Conservation (phyloP, 106 monocot genomes). For the Acorus calamus region DNA sequence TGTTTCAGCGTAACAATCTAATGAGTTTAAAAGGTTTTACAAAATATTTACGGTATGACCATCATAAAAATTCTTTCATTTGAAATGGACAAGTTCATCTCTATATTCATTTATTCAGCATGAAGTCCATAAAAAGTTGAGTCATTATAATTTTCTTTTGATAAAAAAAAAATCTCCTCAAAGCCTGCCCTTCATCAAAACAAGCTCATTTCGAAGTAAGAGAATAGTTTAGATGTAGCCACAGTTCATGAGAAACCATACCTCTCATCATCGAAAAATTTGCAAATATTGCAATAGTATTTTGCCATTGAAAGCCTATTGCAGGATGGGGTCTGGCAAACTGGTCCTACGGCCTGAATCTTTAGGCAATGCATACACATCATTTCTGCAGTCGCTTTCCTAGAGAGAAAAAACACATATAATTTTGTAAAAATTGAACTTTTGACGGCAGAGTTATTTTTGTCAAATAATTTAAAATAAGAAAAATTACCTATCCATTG, state of each 20-base stretch:
- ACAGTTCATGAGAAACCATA: slow-evolving; percentile 11
- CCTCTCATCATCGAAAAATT: slow-evolving; percentile 99
- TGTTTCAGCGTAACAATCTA: no score
- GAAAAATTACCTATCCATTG: slow-evolving; percentile 80
- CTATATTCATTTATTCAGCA: no score
- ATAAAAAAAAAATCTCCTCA: no score
- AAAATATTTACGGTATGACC: no score
- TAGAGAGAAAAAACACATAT: slow-evolving; percentile 18
- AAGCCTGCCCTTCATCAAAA: no score
- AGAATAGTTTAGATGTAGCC: no score
- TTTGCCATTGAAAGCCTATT: slow-evolving; percentile 81
- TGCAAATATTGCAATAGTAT: slow-evolving; percentile 96
- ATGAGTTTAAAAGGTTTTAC: no score
- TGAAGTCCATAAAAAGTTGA: no score
- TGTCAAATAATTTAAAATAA: not conserved
- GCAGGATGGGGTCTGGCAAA: slow-evolving; percentile 73
- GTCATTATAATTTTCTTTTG: no score
- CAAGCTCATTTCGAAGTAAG: no score
- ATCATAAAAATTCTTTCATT: no score
- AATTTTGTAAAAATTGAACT: not conserved
- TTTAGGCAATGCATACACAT: slow-evolving; percentile 95
- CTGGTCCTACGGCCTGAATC: slow-evolving; percentile 69
- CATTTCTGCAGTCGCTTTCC: slow-evolving; percentile 90
- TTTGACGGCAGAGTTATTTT: not conserved
- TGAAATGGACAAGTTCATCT: no score